Percentiles rank a stretch among this genome's conserved stretches.
Evolutionary conservation across 2,329 filamentous ascomycete genomes (phyloP).

Genomic region (Thermomyces lanuginosus): DNA sequence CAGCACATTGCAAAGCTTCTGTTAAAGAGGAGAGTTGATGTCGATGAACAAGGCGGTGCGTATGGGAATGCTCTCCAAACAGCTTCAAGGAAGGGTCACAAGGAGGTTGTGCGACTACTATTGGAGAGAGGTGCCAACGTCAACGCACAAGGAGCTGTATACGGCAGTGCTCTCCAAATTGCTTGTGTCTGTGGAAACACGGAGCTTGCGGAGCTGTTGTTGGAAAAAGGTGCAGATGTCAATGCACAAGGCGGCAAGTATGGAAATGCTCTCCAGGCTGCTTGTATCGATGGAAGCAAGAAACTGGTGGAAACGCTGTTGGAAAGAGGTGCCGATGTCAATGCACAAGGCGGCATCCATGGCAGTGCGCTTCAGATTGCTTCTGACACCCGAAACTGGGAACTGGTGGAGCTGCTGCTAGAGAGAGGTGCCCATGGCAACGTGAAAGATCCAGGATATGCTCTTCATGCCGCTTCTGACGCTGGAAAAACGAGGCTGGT

Average conservation of each 20-base stretch:
- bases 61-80: slow-evolving; percentile 1
- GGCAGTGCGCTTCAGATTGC: slow-evolving; percentile 9
- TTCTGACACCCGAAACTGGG: slow-evolving; percentile 6
- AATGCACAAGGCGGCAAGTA: slow-evolving; percentile 1
- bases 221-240: slow-evolving; percentile 1
- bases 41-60: neutral
- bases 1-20: neutral
- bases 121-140: slow-evolving; percentile 4
- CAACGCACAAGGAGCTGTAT: slow-evolving; percentile 1
- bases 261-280: slow-evolving; percentile 9
- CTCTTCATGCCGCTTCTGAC: slow-evolving; percentile 8
- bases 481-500: slow-evolving; percentile 8
- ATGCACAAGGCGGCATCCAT: slow-evolving; percentile 6
- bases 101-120: slow-evolving; percentile 2
- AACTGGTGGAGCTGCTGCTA: slow-evolving; percentile 9
- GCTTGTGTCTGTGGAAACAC: too few species aligned
- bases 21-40: neutral
- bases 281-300: slow-evolving; percentile 19
- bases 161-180: slow-evolving; percentile 1
- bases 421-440: slow-evolving; percentile 10
- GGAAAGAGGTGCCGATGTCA: slow-evolving; percentile 8
- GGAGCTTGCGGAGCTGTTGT: neutral
- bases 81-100: neutral
- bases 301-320: slow-evolving; percentile 21
- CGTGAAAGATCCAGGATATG: slow-evolving; percentile 4